These are phyloP conservation scores for Tritrichomonas foetus DNA, from an alignment of 208 protist species.

Conservation along the genomic window DNA sequence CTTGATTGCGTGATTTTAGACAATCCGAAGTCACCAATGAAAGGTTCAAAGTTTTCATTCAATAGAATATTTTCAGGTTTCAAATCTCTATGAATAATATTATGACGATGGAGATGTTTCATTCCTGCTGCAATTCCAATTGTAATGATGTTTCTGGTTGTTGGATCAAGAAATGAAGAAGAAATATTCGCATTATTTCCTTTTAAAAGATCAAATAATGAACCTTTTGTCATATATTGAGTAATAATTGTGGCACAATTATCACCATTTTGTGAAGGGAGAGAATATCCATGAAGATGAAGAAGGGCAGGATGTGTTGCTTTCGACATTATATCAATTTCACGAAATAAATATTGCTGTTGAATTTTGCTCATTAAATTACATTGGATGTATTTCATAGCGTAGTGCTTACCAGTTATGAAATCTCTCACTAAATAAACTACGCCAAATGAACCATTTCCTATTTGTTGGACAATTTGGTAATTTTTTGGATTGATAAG, in stretches of 20 bases:
- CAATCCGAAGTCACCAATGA: background rate
- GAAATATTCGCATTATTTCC: background rate
- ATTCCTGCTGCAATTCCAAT: slow-evolving; percentile 11
- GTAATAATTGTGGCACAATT: background rate
- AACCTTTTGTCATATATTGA: background rate
- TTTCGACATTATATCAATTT: background rate
- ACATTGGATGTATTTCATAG: no score
- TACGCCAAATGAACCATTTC: no score
- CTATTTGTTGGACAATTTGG: no score
- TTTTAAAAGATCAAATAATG: background rate
- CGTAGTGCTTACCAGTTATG: no score
- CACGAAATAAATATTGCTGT: background rate
- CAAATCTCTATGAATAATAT: background rate
- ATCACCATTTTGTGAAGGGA: background rate
- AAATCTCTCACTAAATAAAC: no score
- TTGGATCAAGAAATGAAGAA: background rate
- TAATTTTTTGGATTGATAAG: no score
- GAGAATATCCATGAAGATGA: background rate
- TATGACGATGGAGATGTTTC: background rate
- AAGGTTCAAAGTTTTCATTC: background rate
- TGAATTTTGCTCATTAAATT: no score
- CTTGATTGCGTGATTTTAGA: background rate
- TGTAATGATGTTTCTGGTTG: background rate
- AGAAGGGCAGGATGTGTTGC: background rate
- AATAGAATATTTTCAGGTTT: background rate